These are phyloP conservation scores for Sporobolomyces phaffii DNA, from an alignment of 768 basidiomycete species.

Conservation along the genomic window DNA sequence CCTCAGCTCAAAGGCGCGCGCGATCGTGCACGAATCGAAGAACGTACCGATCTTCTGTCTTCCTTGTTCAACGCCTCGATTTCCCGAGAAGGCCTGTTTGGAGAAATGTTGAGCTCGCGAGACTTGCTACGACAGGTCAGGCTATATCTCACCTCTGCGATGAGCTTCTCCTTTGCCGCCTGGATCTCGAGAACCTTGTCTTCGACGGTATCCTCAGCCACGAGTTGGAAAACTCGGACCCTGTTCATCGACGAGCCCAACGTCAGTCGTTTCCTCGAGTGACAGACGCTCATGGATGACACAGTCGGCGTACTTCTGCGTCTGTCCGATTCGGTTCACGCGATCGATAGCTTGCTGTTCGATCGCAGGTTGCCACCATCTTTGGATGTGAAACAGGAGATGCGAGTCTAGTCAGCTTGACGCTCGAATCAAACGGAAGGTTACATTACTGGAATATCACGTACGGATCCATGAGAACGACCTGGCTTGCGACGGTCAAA, in stretches of 20 bases:
- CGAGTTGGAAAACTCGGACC: slow-evolving; percentile 37
- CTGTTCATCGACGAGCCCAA: not conserved
- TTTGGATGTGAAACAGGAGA: not conserved
- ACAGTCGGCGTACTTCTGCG: slow-evolving; percentile 14
- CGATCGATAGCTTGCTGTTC: slow-evolving; percentile 43
- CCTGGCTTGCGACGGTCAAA: slow-evolving; percentile 39
- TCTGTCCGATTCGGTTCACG: slow-evolving; percentile 42
- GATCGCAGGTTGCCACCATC: slow-evolving; percentile 41
- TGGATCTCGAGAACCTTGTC: slow-evolving; percentile 41
- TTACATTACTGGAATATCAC: not conserved
- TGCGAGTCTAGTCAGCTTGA: not conserved
- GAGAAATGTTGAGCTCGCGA: too few species aligned
- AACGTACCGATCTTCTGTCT: slow-evolving; percentile 27
- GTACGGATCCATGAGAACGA: slow-evolving; percentile 42
- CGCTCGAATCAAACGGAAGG: too few species aligned
- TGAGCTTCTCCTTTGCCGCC: slow-evolving; percentile 38
- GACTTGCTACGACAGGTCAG: too few species aligned
- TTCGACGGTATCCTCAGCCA: slow-evolving; percentile 42
- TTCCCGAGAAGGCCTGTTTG: slow-evolving; percentile 29
- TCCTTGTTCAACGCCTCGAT: slow-evolving; percentile 8
- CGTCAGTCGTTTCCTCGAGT: not conserved
- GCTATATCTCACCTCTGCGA: slow-evolving; percentile 38
- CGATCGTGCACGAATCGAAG: too few species aligned
- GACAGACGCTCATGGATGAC: too few species aligned
- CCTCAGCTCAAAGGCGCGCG: not conserved